A percentile compares a stretch with the other conserved stretches of the same genome.
Conservation (phyloP, 768 basidiomycete species). For the Kwoniella sp. region DNA sequence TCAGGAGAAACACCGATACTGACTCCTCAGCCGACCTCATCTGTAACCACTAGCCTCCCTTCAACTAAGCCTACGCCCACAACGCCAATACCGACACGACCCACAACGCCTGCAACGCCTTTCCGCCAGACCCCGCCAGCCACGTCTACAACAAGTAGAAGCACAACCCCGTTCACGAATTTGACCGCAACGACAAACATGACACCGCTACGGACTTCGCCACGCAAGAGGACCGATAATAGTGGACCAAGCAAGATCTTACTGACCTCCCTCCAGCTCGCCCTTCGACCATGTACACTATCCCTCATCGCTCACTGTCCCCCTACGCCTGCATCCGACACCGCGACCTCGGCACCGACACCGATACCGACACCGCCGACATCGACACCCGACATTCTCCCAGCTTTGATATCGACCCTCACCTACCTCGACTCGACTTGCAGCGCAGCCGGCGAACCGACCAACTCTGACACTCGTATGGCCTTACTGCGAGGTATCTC, state of each 20-base stretch:
- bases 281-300: not conserved
- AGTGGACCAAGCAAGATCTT: constrained; percentile 3
- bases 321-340: not conserved
- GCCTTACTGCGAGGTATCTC: not conserved
- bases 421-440: not conserved
- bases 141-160: not conserved
- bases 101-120: not conserved
- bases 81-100: no score
- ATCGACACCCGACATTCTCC: not conserved
- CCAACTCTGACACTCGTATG: constrained; percentile 1
- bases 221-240: not conserved
- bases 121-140: no score
- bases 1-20: no score
- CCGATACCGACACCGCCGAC: not conserved
- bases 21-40: no score
- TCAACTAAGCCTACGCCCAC: no score
- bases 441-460: not conserved
- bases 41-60: no score
- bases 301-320: constrained; percentile 3
- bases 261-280: constrained; percentile 12
- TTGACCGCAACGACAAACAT: not conserved
- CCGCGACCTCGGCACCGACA: not conserved
- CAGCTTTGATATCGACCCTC: not conserved
- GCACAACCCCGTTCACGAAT: not conserved
- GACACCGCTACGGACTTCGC: not conserved